These are phyloP conservation scores for Mortierella hygrophila DNA, from an alignment of 192 early-diverging fungal species.

Conservation along the genomic window DNA sequence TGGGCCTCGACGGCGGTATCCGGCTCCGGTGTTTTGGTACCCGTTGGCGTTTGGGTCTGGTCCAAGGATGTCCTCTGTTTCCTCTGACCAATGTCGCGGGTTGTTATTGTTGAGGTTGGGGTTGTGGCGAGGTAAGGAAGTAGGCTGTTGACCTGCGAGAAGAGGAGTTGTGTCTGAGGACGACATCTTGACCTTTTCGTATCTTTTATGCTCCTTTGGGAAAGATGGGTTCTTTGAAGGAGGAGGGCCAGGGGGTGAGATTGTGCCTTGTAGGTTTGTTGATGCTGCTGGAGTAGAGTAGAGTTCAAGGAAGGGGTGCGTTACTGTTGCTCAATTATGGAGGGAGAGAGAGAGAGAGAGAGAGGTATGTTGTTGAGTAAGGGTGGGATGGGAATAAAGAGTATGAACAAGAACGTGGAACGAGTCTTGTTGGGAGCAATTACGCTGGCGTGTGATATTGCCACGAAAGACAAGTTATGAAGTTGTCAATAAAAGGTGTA, in stretches of 20 bases:
- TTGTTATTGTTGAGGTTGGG: neutral
- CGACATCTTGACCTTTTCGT: conserved; percentile 15
- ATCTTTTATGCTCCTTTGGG: neutral
- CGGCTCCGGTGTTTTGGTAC: conserved; percentile 40
- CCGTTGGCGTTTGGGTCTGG: conserved; percentile 49
- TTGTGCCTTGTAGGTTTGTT: neutral
- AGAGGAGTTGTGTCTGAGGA: conserved; percentile 54
- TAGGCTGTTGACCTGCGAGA: conserved; percentile 22
- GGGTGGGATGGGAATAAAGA: conserved; percentile 2
- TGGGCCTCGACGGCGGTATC: conserved; percentile 43
- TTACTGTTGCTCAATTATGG: neutral
- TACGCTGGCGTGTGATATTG: too few species aligned
- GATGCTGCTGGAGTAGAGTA: too few species aligned
- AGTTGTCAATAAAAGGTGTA: too few species aligned
- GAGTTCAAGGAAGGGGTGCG: neutral
- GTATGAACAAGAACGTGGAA: neutral
- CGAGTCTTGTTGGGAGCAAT: neutral
- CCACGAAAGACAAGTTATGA: too few species aligned
- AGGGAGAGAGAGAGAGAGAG: neutral
- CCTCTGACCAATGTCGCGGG: conserved; percentile 50
- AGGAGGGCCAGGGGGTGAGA: neutral
- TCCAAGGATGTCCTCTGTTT: conserved; percentile 46
- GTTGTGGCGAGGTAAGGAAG: neutral
- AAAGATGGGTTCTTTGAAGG: neutral
- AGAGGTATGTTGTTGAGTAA: too few species aligned